phyloP scores from a whole-genome alignment of 2,329 filamentous ascomycete genomes.

The Colletotrichum cordylinicola region DNA sequence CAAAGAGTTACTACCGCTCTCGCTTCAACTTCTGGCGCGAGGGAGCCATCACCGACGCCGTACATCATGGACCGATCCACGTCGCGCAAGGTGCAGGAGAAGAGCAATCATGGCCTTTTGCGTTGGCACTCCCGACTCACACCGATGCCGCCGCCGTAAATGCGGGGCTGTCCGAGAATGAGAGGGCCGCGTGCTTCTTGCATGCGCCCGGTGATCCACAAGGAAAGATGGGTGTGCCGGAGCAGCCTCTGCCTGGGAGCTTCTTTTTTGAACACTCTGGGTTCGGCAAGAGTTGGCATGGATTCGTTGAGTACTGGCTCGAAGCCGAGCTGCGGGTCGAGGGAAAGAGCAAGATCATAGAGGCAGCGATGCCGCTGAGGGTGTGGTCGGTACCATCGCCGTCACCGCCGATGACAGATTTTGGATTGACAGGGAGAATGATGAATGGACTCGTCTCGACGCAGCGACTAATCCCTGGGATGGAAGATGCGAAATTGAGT shows the following conservation, averaged over 20 bases:
- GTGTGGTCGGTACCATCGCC: constrained; percentile 12
- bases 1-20: constrained; percentile 23
- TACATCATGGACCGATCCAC: constrained; percentile 31
- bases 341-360: not conserved
- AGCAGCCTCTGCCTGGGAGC: constrained; percentile 23
- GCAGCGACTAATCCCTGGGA: constrained; percentile 35
- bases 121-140: constrained; percentile 29
- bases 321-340: constrained; percentile 30
- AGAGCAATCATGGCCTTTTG: constrained; percentile 31
- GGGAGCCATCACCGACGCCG: constrained; percentile 3
- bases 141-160: not conserved
- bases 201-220: not conserved
- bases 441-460: constrained; percentile 7
- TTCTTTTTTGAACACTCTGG: not conserved
- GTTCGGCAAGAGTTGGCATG: constrained; percentile 22
- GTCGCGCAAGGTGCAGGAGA: not conserved
- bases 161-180: not conserved
- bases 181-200: constrained; percentile 23
- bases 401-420: constrained; percentile 24
- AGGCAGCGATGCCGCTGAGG: constrained; percentile 28
- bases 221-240: not conserved
- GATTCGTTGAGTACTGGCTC: constrained; percentile 41
- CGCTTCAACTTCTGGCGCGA: constrained; percentile 30
- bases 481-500: constrained; percentile 31
- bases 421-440: not conserved